Percentiles rank a stretch among this genome's conserved stretches.
These are phyloP conservation scores for Conoideocrella luteorostrata DNA, from an alignment of 2,329 filamentous ascomycete species.

Conservation along the genomic window DNA sequence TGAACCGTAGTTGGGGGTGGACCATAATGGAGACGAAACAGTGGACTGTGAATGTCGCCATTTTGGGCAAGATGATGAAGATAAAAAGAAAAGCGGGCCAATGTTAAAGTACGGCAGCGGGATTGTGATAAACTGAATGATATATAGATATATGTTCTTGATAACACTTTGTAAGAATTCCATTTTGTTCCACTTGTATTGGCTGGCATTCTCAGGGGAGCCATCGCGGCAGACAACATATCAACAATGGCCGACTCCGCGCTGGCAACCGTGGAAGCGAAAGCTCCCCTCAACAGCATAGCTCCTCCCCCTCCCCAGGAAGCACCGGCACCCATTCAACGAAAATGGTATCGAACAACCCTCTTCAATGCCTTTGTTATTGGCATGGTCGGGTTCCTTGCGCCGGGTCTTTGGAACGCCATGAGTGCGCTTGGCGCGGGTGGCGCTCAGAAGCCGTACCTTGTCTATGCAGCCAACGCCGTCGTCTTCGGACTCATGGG, in stretches of 20 bases:
- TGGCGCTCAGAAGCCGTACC: not conserved
- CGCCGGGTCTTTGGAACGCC: conserved; percentile 42
- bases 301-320: not conserved
- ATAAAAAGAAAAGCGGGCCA: too few species aligned
- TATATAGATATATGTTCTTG: too few species aligned
- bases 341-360: conserved; percentile 42
- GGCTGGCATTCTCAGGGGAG: too few species aligned
- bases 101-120: too few species aligned
- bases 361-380: conserved; percentile 49
- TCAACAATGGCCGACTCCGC: not conserved
- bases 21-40: not conserved
- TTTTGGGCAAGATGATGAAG: not conserved
- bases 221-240: too few species aligned
- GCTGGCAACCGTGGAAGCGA: not conserved
- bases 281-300: not conserved
- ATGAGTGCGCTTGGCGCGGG: conserved; percentile 3
- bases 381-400: conserved; percentile 44
- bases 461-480: conserved; percentile 40
- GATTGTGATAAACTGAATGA: not conserved
- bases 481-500: conserved; percentile 40
- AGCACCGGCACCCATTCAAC: not conserved
- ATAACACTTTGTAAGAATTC: too few species aligned
- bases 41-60: not conserved
- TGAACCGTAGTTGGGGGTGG: not conserved
- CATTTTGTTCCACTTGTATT: too few species aligned